A percentile compares a stretch with the other conserved stretches of the same genome.
Evolutionary conservation across 2,329 filamentous ascomycete genomes (phyloP).

Genomic region (Colletotrichum australisinense): DNA sequence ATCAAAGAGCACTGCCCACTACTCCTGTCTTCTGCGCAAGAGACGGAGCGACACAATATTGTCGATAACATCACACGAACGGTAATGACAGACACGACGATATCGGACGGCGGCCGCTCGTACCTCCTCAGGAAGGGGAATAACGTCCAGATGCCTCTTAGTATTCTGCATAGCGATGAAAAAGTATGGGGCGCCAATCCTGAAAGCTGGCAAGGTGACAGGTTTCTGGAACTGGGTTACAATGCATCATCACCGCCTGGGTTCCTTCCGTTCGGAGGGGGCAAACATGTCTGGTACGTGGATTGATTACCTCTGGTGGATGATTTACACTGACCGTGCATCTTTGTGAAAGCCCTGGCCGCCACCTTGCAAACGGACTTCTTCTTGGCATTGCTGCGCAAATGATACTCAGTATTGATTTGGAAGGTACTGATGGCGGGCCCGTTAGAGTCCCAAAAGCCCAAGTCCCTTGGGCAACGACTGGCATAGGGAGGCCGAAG

Average conservation of each 20-base stretch:
- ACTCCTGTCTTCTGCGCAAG: conserved; percentile 55
- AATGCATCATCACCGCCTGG: background rate
- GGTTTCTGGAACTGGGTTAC: background rate
- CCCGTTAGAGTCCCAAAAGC: background rate
- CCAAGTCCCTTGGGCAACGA: background rate
- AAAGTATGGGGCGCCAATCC: background rate
- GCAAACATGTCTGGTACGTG: background rate
- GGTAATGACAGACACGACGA: background rate
- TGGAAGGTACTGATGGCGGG: background rate
- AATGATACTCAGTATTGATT: background rate
- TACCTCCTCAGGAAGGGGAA: background rate
- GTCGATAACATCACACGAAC: background rate
- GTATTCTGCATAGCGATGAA: background rate
- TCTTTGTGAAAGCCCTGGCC: background rate
- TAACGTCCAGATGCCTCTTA: background rate
- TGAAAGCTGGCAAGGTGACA: background rate
- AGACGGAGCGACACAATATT: conserved; percentile 49
- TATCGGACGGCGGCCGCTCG: background rate
- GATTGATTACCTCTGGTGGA: no score
- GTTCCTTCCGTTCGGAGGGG: background rate
- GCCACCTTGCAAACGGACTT: background rate
- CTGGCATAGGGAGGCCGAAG: background rate
- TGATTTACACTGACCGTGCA: background rate
- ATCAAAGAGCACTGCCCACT: conserved; percentile 53
- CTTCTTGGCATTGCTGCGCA: background rate